Conservation (phyloP, 2,329 filamentous ascomycete genomes). For the Hysterium pulicare region DNA sequence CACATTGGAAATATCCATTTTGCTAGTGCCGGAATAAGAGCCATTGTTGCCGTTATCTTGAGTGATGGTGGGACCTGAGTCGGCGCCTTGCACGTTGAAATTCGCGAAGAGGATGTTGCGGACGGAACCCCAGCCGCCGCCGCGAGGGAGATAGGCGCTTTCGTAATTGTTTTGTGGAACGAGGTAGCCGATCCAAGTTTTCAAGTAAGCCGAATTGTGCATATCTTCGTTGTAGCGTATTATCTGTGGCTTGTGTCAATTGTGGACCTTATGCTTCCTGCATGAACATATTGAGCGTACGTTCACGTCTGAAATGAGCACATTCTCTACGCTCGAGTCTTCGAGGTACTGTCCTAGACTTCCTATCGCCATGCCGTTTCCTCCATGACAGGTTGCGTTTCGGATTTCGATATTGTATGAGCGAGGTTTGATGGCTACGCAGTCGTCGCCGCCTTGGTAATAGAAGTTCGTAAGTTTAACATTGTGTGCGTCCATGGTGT, state of each 20-base stretch:
- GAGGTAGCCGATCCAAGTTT: conserved; percentile 54
- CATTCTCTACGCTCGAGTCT: conserved; percentile 51
- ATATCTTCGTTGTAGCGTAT: conserved; percentile 47
- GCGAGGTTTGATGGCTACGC: conserved; percentile 61
- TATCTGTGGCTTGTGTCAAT: conserved; percentile 21
- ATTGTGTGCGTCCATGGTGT: conserved; percentile 55
- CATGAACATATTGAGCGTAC: conserved; percentile 4
- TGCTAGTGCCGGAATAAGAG: conserved; percentile 46
- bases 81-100: conserved; percentile 48
- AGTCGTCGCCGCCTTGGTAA: conserved; percentile 59
- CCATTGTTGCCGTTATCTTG: conserved; percentile 53
- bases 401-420: conserved; percentile 56
- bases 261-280: neutral
- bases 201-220: conserved; percentile 52
- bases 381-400: conserved; percentile 54
- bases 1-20: conserved; percentile 51
- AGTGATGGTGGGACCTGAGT: conserved; percentile 43
- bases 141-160: conserved; percentile 46
- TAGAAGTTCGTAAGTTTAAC: conserved; percentile 49
- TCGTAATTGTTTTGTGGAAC: conserved; percentile 49
- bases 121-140: conserved; percentile 54
- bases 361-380: conserved; percentile 53
- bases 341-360: conserved; percentile 55
- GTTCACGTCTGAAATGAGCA: conserved; percentile 47
- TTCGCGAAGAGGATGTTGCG: conserved; percentile 52